Evolutionary conservation across 2,329 filamentous ascomycete genomes (phyloP), one percentile per base, ranked within the genome.

Genomic region (Colletotrichum neosansevieriae): DNA sequence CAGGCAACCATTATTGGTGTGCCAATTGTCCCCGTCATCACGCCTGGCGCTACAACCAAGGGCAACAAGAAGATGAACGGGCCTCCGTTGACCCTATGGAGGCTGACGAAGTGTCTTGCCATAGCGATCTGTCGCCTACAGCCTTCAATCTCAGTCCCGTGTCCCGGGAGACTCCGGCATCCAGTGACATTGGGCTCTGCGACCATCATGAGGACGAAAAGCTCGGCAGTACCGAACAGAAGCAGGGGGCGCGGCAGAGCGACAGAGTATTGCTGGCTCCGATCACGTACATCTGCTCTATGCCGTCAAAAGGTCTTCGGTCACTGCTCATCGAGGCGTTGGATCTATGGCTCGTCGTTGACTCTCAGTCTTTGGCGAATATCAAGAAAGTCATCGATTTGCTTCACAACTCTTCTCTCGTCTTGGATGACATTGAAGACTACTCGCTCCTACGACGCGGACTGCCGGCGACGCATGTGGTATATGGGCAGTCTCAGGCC

Each of bases 341-440:
- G 0, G 19, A 58, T 24, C 42, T 42, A 6, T 67, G 64, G 64
- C n/a, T 51, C 2, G 64, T 67, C 9, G 36, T 49, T 4, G 45
- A 51, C 9, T n/a, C 17, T 6, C 13, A 32, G 17, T 24, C 53
- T 67, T n/a, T 21, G 58, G 3, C n/a, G n/a, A 2, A 63, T 63
- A 21, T 24, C 24, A 24, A 24, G 24, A 63, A 50, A 11, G 42
- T 67, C 13, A 58, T 67, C 3, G 51, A 57, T 13, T 6, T 63
- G 24, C 19, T 67, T 24, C 64, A 63, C 44, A 63, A 67, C 19
- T 50, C 64, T 2, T 67, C 64, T 6, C 59, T 67, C 12, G 58
- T 67, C 3, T 70, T 82, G 4, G 80, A 81, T 57, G 80, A 83
- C 70, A 73, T 83, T 13, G 71, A 82, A 69, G 80, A 82, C 57